Evolutionary conservation across 805 yeast genomes (phyloP), one percentile per base, ranked within the genome.

Genomic region (Komagataella pastoris): DNA sequence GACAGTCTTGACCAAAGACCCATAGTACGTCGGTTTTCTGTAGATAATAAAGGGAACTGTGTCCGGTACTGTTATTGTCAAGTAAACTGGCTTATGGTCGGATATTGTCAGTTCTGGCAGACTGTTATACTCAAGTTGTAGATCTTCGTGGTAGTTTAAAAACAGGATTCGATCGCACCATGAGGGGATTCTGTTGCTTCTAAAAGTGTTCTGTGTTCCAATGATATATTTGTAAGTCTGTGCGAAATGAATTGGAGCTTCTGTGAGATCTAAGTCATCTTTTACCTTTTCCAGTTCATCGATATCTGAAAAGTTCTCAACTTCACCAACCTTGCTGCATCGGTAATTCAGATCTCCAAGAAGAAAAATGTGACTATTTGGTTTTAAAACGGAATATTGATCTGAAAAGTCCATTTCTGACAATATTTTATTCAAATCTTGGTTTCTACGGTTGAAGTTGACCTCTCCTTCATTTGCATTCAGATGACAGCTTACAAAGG

Each of bases 341-440:
- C 98, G 71, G 64, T 85, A 90, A 62, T 90, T 90, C 58, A 90
- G 69, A 65, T 90, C 98, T 0, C 98, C 98, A 73, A 87, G 66
- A 50, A 89, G 63, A 59, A 89, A 83, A 4, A 82, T 65, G 61
- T 85, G 95, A 8, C 74, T 58, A 1, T 65, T 57, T 0, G 81
- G 80, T 54, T 75, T 76, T 47, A 81, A 61, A 23, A 76, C 65
- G 21, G 80, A 75, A 58, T 64, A 72, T 3, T 79, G 81, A 56
- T 81, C 83, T 10, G 73, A 75, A 59, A 85, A 81, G 52, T 74
- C 78, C 48, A 85, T 60, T 3, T 77, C 73, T 36, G 77, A 69
- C 58, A 80, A 70, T 2, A 87, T 65, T 2, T 67, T 64, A 40
- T 65, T 57, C 43, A 79, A 69, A 59, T 85, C 81, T 3, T 59